These are phyloP conservation scores for Lepidium didymum DNA, from an alignment of 345 rosid genomes.

Conservation along the genomic window DNA sequence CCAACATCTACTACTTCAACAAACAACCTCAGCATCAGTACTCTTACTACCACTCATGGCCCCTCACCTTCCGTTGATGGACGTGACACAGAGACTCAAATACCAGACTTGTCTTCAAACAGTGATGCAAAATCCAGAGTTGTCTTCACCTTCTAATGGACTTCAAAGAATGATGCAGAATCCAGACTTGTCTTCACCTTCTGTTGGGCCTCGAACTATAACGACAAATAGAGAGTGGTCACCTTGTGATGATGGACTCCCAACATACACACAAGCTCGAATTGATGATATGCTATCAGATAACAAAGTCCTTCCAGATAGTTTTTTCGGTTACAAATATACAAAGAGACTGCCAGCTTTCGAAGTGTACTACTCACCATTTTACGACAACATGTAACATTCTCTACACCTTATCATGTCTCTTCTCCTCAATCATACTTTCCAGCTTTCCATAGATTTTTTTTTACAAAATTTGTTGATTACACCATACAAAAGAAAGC, in stretches of 20 bases:
- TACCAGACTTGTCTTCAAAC: background rate
- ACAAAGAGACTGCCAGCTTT: conserved; percentile 5
- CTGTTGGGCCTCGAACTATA: conserved; percentile 37
- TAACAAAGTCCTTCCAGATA: conserved; percentile 2
- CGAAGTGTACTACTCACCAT: background rate
- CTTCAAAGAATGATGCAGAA: conserved; percentile 2
- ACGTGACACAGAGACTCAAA: background rate
- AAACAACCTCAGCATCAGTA: background rate
- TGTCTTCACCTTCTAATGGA: conserved; percentile 56
- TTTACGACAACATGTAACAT: background rate
- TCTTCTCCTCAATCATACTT: background rate
- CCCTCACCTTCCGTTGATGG: conserved; percentile 10
- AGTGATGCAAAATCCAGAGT: conserved; percentile 1
- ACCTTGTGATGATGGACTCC: conserved; percentile 63
- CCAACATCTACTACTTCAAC: background rate
- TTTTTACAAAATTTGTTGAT: background rate
- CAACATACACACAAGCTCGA: conserved; percentile 32
- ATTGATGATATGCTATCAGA: conserved; percentile 1
- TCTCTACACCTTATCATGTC: background rate
- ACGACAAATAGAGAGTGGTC: conserved; percentile 37
- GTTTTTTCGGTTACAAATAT: conserved; percentile 1
- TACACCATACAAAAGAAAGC: background rate
- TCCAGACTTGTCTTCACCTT: conserved; percentile 39
- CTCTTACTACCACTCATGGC: background rate
- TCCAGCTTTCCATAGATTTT: background rate